A percentile compares a stretch with the other conserved stretches of the same genome.
Evolutionary conservation across 257 asterid genomes (phyloP).

Genomic region (Marsdenia floribunda): DNA sequence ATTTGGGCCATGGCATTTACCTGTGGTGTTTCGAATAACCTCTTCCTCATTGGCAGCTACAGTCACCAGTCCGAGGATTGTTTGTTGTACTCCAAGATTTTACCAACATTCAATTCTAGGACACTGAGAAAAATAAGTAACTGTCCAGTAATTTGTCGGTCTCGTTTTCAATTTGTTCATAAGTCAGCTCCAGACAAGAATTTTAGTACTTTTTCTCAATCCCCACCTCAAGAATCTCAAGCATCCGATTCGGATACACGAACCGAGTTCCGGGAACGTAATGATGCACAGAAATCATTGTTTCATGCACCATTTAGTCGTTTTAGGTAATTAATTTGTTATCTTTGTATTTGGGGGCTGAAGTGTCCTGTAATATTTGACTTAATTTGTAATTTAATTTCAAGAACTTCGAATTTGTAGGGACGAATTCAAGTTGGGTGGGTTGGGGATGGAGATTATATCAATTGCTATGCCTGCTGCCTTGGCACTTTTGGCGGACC

Average conservation of each 20-base stretch:
- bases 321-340: conserved; percentile 25
- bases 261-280: conserved; percentile 4
- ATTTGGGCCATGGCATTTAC: conserved; percentile 27
- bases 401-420: conserved; percentile 32
- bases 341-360: not conserved
- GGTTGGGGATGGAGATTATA: conserved; percentile 62
- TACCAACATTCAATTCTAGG: conserved; percentile 19
- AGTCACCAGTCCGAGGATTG: not conserved
- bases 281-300: conserved; percentile 7
- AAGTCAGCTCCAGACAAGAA: conserved; percentile 31
- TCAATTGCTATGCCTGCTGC: conserved; percentile 90
- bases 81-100: conserved; percentile 17
- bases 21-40: conserved; percentile 4
- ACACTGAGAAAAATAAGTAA: conserved; percentile 1
- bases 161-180: conserved; percentile 29
- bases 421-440: conserved; percentile 51
- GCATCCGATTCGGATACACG: conserved; percentile 17
- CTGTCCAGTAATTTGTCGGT: conserved; percentile 9
- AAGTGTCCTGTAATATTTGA: not conserved
- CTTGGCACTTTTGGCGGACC: conserved; percentile 88
- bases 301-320: conserved; percentile 24
- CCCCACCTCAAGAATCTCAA: conserved; percentile 7
- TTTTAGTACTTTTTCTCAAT: conserved; percentile 21
- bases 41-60: conserved; percentile 15
- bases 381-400: conserved; percentile 4